Conservation (phyloP, 768 basidiomycete species). For the Boletus barrowsii region DNA sequence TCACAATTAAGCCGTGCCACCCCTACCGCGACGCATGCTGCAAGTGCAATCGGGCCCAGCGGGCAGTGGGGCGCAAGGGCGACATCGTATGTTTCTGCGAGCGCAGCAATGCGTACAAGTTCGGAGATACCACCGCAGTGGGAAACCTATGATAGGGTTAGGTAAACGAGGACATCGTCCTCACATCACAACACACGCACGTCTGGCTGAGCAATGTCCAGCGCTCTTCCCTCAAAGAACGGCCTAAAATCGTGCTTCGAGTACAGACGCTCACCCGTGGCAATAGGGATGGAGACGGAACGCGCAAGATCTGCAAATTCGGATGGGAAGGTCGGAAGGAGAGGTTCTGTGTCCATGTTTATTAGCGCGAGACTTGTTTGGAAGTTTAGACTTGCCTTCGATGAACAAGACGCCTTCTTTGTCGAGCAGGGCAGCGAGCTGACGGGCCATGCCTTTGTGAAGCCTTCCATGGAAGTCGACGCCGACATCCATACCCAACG, state of each 20-base stretch:
- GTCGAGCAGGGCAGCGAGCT: background rate
- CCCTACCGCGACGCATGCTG: conserved; percentile 66
- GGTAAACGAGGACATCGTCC: too few relatives aligned
- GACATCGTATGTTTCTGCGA: too few relatives aligned
- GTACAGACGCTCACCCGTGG: conserved; percentile 62
- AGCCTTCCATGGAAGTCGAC: conserved; percentile 70
- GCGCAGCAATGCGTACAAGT: too few relatives aligned
- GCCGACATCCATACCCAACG: conserved; percentile 56
- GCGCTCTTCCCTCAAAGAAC: conserved; percentile 58
- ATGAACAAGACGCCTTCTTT: background rate
- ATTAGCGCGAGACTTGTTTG: background rate
- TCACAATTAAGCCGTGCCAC: conserved; percentile 57
- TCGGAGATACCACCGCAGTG: too few relatives aligned
- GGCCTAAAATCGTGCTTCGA: conserved; percentile 61
- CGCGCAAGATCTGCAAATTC: conserved; percentile 60
- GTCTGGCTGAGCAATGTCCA: conserved; percentile 47
- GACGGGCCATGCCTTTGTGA: conserved; percentile 39
- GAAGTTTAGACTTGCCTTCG: background rate
- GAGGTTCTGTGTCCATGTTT: background rate
- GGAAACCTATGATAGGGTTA: too few relatives aligned
- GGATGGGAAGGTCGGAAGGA: conserved; percentile 48
- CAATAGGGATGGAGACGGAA: conserved; percentile 57
- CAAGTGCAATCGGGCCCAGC: conserved; percentile 66
- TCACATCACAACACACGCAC: too few relatives aligned
- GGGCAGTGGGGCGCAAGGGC: conserved; percentile 70